Evolutionary conservation across 345 rosid genomes (phyloP).

Genomic region (Acer yangbiense): DNA sequence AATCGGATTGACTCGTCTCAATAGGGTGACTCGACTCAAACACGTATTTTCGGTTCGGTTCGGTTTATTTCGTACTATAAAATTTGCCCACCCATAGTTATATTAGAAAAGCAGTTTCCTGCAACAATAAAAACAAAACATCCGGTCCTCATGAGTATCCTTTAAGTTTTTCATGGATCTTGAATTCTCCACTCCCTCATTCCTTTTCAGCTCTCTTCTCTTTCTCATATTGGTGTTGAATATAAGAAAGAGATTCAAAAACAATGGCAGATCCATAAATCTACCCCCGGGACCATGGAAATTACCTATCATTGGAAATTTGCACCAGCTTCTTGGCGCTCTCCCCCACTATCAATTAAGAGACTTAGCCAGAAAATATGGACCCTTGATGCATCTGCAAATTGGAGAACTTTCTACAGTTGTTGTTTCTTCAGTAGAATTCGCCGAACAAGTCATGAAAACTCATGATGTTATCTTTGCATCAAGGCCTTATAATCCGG

Average conservation of each 20-base stretch:
- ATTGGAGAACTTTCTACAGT: constrained; percentile 28
- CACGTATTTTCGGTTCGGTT: too few species aligned
- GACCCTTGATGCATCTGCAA: constrained; percentile 27
- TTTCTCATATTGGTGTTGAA: constrained; percentile 9
- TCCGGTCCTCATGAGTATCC: too few species aligned
- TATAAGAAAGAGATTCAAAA: neutral
- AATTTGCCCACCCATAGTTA: too few species aligned
- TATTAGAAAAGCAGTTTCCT: too few species aligned
- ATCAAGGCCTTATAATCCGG: constrained; percentile 20
- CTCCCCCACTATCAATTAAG: constrained; percentile 23
- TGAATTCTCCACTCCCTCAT: neutral
- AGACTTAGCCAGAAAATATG: constrained; percentile 22
- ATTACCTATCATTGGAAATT: constrained; percentile 39
- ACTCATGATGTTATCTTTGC: constrained; percentile 31
- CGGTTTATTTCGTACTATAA: too few species aligned
- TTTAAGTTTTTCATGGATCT: neutral
- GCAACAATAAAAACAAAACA: too few species aligned
- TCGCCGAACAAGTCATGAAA: constrained; percentile 34
- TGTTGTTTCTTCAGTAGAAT: constrained; percentile 29
- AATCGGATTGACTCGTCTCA: too few species aligned
- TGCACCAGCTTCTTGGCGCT: constrained; percentile 27
- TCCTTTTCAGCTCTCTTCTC: neutral
- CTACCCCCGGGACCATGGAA: constrained; percentile 41
- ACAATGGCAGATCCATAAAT: neutral
- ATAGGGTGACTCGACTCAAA: too few species aligned